A percentile compares a stretch with the other conserved stretches of the same genome.
Conservation (phyloP, 116 monocot genomes). For the Phalaenopsis hybrid region DNA sequence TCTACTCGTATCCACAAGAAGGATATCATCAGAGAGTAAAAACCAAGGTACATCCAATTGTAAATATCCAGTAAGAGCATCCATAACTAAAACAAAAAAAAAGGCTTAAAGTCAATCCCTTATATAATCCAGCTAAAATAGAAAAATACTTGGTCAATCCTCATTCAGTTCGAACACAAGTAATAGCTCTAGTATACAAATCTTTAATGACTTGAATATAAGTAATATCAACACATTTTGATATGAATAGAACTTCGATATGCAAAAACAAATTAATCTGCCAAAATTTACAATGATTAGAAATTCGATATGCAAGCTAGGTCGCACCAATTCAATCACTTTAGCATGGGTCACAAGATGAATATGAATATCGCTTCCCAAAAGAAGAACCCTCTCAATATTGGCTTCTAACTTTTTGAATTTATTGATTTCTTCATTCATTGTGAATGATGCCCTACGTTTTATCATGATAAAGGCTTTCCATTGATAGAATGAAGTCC, state of each 20-base stretch:
- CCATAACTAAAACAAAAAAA: no score
- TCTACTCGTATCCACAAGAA: no score
- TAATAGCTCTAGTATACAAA: no score
- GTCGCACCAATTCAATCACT: background rate
- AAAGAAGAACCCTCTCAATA: background rate
- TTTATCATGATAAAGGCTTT: background rate
- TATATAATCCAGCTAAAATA: no score
- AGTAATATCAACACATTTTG: no score
- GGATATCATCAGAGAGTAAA: no score
- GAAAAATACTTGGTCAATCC: no score
- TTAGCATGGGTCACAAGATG: background rate
- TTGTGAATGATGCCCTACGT: background rate
- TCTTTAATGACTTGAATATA: no score
- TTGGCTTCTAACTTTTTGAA: background rate
- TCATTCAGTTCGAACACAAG: no score
- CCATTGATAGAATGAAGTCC: background rate
- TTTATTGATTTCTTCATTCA: background rate
- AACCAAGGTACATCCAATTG: no score
- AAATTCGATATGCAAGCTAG: background rate
- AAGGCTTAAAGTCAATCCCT: no score
- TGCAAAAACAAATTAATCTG: background rate
- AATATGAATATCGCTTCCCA: background rate
- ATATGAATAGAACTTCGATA: background rate
- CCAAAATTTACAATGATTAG: background rate
- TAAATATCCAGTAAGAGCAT: no score